Percentiles rank a stretch among this genome's conserved stretches.
These are phyloP conservation scores for Phenoliferia sp. DNA, from an alignment of 1,284 basidiomycete genomes.

Conservation along the genomic window DNA sequence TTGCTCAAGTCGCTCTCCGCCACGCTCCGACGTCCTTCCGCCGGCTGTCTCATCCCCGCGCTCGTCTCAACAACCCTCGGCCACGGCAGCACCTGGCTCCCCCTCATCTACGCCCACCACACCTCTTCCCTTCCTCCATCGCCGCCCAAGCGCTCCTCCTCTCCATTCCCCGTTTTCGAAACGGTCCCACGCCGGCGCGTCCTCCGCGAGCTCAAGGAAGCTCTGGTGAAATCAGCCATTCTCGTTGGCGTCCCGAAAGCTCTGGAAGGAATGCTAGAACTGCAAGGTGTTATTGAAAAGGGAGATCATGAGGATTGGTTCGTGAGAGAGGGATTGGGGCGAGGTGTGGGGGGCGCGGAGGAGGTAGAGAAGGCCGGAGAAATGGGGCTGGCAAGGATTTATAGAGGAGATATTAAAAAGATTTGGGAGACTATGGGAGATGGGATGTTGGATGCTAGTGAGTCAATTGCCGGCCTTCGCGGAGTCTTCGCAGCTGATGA, in stretches of 20 bases:
- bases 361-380: not conserved
- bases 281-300: not conserved
- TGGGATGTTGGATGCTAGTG: slow-evolving; percentile 11
- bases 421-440: slow-evolving; percentile 19
- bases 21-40: not conserved
- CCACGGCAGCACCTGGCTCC: slow-evolving; percentile 12
- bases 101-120: not conserved
- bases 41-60: slow-evolving; percentile 10
- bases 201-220: slow-evolving; percentile 19
- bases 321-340: slow-evolving; percentile 6
- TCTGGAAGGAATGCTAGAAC: slow-evolving; percentile 17
- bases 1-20: not conserved
- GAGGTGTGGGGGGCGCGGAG: not conserved
- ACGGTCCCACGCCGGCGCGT: slow-evolving; percentile 18
- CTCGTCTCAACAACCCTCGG: slow-evolving; percentile 14
- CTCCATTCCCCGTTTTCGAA: not conserved
- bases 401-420: slow-evolving; percentile 13
- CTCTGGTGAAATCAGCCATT: slow-evolving; percentile 10
- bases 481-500: not conserved
- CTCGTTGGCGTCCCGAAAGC: slow-evolving; percentile 22
- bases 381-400: slow-evolving; percentile 13
- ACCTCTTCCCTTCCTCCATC: not conserved
- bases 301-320: slow-evolving; percentile 5
- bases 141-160: not conserved
- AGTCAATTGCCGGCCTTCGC: not conserved